Evolutionary conservation across 1,284 basidiomycete species (phyloP).

Genomic region (Bjerkandera adusta): DNA sequence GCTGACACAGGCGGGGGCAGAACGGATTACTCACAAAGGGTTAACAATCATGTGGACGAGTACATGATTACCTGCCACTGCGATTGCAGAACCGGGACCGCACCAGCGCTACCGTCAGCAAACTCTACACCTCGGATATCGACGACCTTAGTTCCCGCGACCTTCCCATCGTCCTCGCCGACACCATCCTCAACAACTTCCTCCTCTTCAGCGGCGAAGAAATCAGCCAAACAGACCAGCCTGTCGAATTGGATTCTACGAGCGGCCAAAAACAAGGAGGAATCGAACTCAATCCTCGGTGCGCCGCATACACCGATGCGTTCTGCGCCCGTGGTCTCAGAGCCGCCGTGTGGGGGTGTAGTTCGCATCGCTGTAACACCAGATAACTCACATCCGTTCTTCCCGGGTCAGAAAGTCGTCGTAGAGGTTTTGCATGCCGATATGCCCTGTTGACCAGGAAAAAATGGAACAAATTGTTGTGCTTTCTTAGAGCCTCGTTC

Average conservation of each 20-base stretch:
- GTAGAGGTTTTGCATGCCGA: constrained; percentile 20
- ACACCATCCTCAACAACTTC: not conserved
- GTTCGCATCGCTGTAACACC: constrained; percentile 17
- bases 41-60: too few relatives aligned
- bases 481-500: too few relatives aligned
- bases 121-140: too few relatives aligned
- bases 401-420: constrained; percentile 20
- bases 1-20: too few relatives aligned
- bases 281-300: not conserved
- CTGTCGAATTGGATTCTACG: constrained; percentile 19
- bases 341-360: constrained; percentile 20
- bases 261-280: constrained; percentile 6
- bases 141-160: too few relatives aligned
- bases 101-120: too few relatives aligned
- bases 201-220: not conserved
- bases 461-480: too few relatives aligned
- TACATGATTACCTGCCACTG: too few relatives aligned
- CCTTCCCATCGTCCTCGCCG: not conserved
- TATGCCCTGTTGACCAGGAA: too few relatives aligned
- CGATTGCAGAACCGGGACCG: too few relatives aligned
- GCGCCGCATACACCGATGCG: too few relatives aligned
- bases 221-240: constrained; percentile 18
- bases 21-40: too few relatives aligned
- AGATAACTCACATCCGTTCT: constrained; percentile 20
- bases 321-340: not conserved